phyloP scores from a whole-genome alignment of 225 moss, liverwort and hornwort genomes.

The Sphagnum contortum region DNA sequence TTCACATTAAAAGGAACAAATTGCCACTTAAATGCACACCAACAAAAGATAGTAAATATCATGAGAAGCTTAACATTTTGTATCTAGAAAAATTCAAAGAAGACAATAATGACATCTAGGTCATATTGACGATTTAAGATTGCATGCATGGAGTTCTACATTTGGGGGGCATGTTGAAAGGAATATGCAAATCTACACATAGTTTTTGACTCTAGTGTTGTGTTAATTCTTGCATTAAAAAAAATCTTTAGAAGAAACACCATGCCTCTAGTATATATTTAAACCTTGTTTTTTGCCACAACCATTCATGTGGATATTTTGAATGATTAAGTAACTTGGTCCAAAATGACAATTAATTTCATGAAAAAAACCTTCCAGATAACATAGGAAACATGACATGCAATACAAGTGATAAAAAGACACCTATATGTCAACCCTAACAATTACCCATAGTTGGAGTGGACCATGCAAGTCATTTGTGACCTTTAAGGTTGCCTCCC shows the following conservation, averaged over 20 bases:
- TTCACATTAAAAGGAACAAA: too few relatives aligned
- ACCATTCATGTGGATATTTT: constrained; percentile 26
- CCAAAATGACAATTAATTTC: too few relatives aligned
- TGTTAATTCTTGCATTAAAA: constrained; percentile 36
- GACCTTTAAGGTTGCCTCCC: constrained; percentile 43
- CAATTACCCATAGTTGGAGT: constrained; percentile 27
- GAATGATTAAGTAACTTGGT: not conserved
- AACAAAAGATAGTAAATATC: too few relatives aligned
- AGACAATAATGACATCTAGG: too few relatives aligned
- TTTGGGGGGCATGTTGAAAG: constrained; percentile 6
- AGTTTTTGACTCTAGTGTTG: constrained; percentile 31
- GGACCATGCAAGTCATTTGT: constrained; percentile 32
- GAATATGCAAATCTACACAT: constrained; percentile 38
- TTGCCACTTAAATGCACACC: too few relatives aligned
- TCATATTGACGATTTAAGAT: too few relatives aligned
- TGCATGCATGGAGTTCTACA: too few relatives aligned
- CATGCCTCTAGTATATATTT: constrained; percentile 64
- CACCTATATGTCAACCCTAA: constrained; percentile 58
- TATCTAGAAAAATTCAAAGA: too few relatives aligned
- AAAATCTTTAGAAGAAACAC: constrained; percentile 36
- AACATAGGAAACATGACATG: not conserved
- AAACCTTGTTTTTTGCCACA: constrained; percentile 34
- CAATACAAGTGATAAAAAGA: not conserved
- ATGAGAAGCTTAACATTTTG: too few relatives aligned
- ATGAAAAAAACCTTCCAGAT: not conserved